Evolutionary conservation across 495 filamentous ascomycete species (phyloP), one percentile per base, ranked within the genome.

Genomic region (Emericellopsis terricola): DNA sequence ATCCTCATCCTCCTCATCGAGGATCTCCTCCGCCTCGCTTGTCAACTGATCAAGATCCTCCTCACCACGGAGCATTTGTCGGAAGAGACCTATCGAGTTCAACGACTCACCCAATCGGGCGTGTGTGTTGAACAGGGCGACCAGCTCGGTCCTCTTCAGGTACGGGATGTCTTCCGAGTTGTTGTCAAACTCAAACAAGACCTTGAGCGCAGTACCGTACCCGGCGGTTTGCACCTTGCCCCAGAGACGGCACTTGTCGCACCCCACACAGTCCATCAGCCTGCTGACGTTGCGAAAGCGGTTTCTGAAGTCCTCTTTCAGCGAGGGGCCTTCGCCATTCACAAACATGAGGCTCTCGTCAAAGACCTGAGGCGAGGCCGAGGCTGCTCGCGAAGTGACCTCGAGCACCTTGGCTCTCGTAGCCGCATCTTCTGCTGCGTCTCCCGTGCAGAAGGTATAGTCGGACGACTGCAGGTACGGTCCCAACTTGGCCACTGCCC

Each of bases 191-290:
- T 97, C 91, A 46, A 96, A 97, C 2, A 97, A 63, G 1, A 97
- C 76, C 55, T 97, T 97, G 23, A 97, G 56, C 8, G 89, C 89
- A 2, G 89, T 85, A 21, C 89, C 91, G 47, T 94, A 96, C 11
- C 89, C 89, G 14, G 78, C 80, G 4, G 84, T 89, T 52, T 97
- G 89, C n/a, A 97, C 55, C 55, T 96, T 97, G 32, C 89, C 89
- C 91, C 89, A 97, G 2, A 97, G 71, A 11, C 89, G 73, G 57
- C 89, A 97, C 59, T 97, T 97, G 59, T 97, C 89, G 55, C 89
- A 97, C 15, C 89, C 89, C 11, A 96, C 89, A 52, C 89, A 97
- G 57, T 97, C 89, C 89, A 97, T 97, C 44, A 96, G 59, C 15
- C 89, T 72, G 43, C 78, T 85, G 34, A 97, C 83, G 43, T 97